Percentiles rank a stretch among this genome's conserved stretches.
Conservation (phyloP, 805 yeast genomes). For the Schizosaccharomyces japonicus region DNA sequence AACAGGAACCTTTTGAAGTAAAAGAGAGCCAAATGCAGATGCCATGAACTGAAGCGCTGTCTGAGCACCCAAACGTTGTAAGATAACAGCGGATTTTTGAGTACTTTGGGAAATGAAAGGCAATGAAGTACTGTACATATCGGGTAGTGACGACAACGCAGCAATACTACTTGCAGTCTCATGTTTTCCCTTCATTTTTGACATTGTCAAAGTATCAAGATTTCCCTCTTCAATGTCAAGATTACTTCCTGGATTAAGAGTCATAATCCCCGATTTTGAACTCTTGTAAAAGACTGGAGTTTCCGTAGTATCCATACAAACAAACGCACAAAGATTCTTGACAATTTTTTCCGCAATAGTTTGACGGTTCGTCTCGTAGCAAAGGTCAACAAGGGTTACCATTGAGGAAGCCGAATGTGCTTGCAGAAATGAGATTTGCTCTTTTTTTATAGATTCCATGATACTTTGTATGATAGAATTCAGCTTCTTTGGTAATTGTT, state of each 20-base stretch:
- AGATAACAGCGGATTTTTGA: neutral
- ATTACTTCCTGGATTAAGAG: neutral
- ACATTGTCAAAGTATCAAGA: neutral
- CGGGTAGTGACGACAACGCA: conserved; percentile 18
- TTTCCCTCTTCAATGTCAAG: neutral
- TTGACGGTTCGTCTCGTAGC: conserved; percentile 32
- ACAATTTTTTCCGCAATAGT: conserved; percentile 71
- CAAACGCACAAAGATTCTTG: conserved; percentile 71
- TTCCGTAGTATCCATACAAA: conserved; percentile 87
- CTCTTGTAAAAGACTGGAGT: conserved; percentile 53
- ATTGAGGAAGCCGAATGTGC: conserved; percentile 45
- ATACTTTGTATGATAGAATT: conserved; percentile 71
- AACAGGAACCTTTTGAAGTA: conserved; percentile 44
- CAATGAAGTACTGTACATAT: no score
- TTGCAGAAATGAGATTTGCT: conserved; percentile 43
- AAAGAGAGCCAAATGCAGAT: conserved; percentile 24
- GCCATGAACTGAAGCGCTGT: conserved; percentile 41
- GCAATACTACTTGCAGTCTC: conserved; percentile 24
- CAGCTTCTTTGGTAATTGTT: conserved; percentile 51
- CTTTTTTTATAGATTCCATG: conserved; percentile 78
- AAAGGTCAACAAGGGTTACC: conserved; percentile 34
- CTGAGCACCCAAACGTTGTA: conserved; percentile 57
- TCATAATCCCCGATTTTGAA: neutral
- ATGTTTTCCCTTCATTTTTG: neutral
- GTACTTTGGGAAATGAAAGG: no score